Base-by-base conservation (phyloP, 768 basidiomycete genomes). In the Gymnopilus junonius region DNA sequence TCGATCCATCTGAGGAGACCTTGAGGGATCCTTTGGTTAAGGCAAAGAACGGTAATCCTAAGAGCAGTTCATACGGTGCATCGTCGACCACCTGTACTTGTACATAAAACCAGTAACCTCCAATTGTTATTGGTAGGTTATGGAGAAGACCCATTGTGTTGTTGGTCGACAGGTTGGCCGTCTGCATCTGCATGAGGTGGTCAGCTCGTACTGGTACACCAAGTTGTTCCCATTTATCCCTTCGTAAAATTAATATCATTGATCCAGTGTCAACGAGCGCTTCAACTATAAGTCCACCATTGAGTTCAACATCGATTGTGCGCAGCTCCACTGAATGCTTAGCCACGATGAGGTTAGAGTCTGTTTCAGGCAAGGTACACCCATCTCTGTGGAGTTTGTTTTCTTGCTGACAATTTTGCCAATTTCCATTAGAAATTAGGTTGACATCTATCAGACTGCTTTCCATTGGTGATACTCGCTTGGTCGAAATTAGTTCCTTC, bases 21-120 rank as follows among this genome's bases (percentile, higher is more conserved):
- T 43, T 59, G 3, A 56, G 55, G 10, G 25, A 1, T 61, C 8
- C 61, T 25, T 66, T 32, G 0, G 69, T 57, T 7, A 68, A 60
- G 1, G 59, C 58, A 17, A 66, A 60, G 60, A 73, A 73, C 0
- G 71, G 69, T 5, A 63, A 58, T 10, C 71, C 68, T 0, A 73
- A 53, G 0, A 73, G 62, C 25, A 73, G 39, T 23, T 72, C 62
- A 20, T 70, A 73, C 0, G 69, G 61, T 8, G 67, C 68, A 20
- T 64, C 40, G 5, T 69, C 57, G 12, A 71, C 45, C 0, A 73
- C 67, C 23, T 73, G 69, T 4, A 56, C 65, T 32, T 73, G 72
- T 0, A 73, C 50, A 29, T 67, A 69, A 15, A 73, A 67, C 3
- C 43, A 34, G 8, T 58, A 58, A 1, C 61, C 55, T 1, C 70